Percentiles rank a stretch among this genome's conserved stretches.
These are phyloP conservation scores for Mycena belliarum DNA, from an alignment of 768 basidiomycete species.

Conservation along the genomic window DNA sequence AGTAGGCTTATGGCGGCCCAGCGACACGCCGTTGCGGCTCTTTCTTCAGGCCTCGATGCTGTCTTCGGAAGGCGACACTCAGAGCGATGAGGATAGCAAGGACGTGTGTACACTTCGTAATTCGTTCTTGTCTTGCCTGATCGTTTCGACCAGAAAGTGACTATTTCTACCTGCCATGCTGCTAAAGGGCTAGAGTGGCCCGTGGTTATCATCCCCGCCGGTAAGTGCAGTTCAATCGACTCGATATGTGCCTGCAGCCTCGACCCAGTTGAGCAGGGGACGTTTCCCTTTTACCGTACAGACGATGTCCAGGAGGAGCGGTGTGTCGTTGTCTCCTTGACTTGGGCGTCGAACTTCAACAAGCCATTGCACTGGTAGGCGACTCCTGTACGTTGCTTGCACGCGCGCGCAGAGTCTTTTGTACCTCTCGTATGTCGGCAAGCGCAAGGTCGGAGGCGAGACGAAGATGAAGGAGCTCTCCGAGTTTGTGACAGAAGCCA, in stretches of 20 bases:
- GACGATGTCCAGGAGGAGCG: slow-evolving; percentile 83
- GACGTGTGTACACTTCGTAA: slow-evolving; percentile 34
- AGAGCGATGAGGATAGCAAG: slow-evolving; percentile 50
- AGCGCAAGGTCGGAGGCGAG: slow-evolving; percentile 58
- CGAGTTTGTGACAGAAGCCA: slow-evolving; percentile 53
- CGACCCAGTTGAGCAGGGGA: slow-evolving; percentile 63
- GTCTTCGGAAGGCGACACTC: slow-evolving; percentile 73
- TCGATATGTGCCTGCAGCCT: neutral
- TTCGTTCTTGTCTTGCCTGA: too few species aligned
- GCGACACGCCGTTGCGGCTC: slow-evolving; percentile 60
- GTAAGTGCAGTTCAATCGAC: slow-evolving; percentile 31
- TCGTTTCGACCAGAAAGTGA: slow-evolving; percentile 84
- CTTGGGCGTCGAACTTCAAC: neutral
- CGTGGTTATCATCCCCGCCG: slow-evolving; percentile 78
- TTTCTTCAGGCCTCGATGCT: slow-evolving; percentile 84
- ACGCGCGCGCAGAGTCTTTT: slow-evolving; percentile 79
- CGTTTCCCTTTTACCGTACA: slow-evolving; percentile 73
- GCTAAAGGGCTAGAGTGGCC: slow-evolving; percentile 95
- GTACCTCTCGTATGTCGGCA: slow-evolving; percentile 52
- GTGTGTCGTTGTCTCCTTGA: slow-evolving; percentile 32
- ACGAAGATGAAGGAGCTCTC: slow-evolving; percentile 53
- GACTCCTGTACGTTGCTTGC: slow-evolving; percentile 86
- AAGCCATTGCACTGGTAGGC: slow-evolving; percentile 46
- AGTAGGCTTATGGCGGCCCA: too few species aligned
- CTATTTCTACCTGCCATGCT: slow-evolving; percentile 83